Percentiles rank a stretch among this genome's conserved stretches.
These are phyloP conservation scores for Geotrichum aggregatum DNA, from an alignment of 1,139 yeast genomes.

Conservation along the genomic window DNA sequence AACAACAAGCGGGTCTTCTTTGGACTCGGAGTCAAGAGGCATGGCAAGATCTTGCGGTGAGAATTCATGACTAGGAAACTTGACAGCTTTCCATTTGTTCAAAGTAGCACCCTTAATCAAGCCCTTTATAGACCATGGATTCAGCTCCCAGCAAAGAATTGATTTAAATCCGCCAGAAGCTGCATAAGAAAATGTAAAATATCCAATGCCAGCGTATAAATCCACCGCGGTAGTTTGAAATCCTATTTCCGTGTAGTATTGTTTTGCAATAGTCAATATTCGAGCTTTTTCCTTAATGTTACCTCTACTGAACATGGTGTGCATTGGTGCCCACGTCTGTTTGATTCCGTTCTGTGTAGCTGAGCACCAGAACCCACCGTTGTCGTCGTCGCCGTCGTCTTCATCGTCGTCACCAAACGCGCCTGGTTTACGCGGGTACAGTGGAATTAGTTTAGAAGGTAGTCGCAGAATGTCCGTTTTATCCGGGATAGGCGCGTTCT, in stretches of 20 bases:
- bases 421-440: slow-evolving; percentile 5
- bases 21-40: slow-evolving; percentile 20
- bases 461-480: slow-evolving; percentile 24
- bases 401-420: slow-evolving; percentile 49
- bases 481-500: slow-evolving; percentile 64
- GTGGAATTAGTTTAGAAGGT: slow-evolving; percentile 13
- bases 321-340: slow-evolving; percentile 81
- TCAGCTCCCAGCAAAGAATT: slow-evolving; percentile 76
- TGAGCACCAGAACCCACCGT: slow-evolving; percentile 65
- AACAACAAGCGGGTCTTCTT: slow-evolving; percentile 37
- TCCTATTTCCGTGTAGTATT: background rate
- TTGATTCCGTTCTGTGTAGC: slow-evolving; percentile 66
- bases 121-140: slow-evolving; percentile 82
- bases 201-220: slow-evolving; percentile 82
- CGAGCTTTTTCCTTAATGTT: slow-evolving; percentile 78
- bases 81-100: slow-evolving; percentile 44
- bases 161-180: slow-evolving; percentile 46
- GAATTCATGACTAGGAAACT: background rate
- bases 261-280: slow-evolving; percentile 38
- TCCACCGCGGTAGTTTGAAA: slow-evolving; percentile 51
- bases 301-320: slow-evolving; percentile 89
- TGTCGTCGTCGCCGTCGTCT: slow-evolving; percentile 56
- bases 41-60: background rate
- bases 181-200: slow-evolving; percentile 70
- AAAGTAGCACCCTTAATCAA: slow-evolving; percentile 51